Conservation (phyloP, 208 protist species). For the Kentomonas sorsogonicus region DNA sequence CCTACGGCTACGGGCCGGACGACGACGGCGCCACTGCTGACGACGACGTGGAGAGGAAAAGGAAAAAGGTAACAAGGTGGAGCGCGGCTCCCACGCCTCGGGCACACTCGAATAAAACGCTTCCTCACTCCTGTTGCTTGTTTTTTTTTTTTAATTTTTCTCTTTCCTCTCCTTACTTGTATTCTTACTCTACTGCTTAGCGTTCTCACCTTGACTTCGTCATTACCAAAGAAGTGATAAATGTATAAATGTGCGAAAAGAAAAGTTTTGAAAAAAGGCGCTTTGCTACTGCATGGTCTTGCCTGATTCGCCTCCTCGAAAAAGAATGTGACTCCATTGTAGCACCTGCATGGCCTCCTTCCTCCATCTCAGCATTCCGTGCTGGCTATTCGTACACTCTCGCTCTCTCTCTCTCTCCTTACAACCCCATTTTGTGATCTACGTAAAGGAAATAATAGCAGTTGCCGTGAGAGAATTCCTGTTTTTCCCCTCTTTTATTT, state of each 20-base stretch:
- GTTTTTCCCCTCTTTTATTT: conserved; percentile 11
- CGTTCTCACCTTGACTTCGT: conserved; percentile 6
- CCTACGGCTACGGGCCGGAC: background rate
- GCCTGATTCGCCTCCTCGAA: too few relatives aligned
- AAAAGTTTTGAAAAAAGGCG: too few relatives aligned
- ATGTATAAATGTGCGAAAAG: too few relatives aligned
- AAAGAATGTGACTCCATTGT: too few relatives aligned
- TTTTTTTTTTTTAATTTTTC: conserved; percentile 5
- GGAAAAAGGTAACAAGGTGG: too few relatives aligned
- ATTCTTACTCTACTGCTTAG: conserved; percentile 10
- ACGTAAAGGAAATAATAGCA: conserved; percentile 4
- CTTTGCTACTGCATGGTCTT: too few relatives aligned
- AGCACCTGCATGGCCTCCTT: too few relatives aligned
- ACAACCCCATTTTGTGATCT: background rate
- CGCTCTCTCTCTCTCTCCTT: conserved; percentile 4
- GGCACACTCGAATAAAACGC: background rate
- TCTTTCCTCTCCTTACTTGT: conserved; percentile 3
- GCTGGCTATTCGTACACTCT: background rate
- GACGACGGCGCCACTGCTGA: too few relatives aligned
- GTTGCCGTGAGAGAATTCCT: background rate
- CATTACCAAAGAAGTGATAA: too few relatives aligned
- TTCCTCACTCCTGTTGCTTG: background rate
- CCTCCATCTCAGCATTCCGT: too few relatives aligned
- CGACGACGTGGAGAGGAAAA: too few relatives aligned
- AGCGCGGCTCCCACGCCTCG: too few relatives aligned